phyloP scores from a whole-genome alignment of 768 basidiomycete genomes.

The Trametes villosa region DNA sequence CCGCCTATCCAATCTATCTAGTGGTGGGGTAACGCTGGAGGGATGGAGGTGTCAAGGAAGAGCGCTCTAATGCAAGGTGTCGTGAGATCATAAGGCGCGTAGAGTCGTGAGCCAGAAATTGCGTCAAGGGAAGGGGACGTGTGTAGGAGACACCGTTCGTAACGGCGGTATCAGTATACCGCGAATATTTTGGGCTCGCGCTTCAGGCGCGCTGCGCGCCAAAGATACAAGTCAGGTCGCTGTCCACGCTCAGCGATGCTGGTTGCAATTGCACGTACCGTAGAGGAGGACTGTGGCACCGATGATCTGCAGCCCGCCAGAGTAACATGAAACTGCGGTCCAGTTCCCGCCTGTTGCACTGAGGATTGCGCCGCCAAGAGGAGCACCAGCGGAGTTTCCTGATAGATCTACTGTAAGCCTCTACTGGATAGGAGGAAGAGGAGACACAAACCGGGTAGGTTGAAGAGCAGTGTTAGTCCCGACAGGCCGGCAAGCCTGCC shows the following conservation, averaged over 20 bases:
- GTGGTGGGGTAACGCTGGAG: too few species aligned
- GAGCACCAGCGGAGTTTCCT: slow-evolving; percentile 29
- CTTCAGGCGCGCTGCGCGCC: slow-evolving; percentile 24
- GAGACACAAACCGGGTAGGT: slow-evolving; percentile 23
- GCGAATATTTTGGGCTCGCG: slow-evolving; percentile 23
- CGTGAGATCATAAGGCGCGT: too few species aligned
- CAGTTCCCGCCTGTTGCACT: slow-evolving; percentile 25
- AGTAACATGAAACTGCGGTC: slow-evolving; percentile 29
- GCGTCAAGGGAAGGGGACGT: not conserved
- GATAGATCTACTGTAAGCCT: not conserved
- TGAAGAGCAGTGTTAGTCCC: slow-evolving; percentile 26
- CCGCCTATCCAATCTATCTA: too few species aligned
- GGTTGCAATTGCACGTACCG: slow-evolving; percentile 11
- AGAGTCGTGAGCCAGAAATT: not conserved
- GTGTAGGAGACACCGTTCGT: not conserved
- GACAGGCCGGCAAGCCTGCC: slow-evolving; percentile 29
- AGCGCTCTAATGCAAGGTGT: too few species aligned
- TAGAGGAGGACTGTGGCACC: slow-evolving; percentile 27
- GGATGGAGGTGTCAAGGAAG: too few species aligned
- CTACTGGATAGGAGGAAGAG: not conserved
- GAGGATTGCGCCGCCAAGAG: slow-evolving; percentile 28
- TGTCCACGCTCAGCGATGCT: not conserved
- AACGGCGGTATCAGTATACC: slow-evolving; percentile 1
- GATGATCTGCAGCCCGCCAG: slow-evolving; percentile 27
- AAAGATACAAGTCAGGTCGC: not conserved